These are phyloP conservation scores for Gossypium turneri DNA, from an alignment of 345 rosid species.

Conservation along the genomic window DNA sequence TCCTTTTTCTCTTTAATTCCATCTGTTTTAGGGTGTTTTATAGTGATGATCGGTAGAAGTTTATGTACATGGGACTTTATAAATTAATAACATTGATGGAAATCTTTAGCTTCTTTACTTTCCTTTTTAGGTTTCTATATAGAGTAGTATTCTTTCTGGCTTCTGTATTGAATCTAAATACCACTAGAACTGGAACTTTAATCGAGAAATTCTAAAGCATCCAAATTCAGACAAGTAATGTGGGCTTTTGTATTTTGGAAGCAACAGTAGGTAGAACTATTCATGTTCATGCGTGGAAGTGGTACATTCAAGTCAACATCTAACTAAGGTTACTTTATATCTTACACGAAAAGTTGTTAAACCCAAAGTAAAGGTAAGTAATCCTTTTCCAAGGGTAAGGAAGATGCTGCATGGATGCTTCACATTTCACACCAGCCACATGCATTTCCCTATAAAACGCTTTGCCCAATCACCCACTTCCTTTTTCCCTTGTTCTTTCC, in stretches of 20 bases:
- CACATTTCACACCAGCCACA: conserved; percentile 1
- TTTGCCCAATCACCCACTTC: conserved; percentile 8
- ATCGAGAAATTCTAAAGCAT: neutral
- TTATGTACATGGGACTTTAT: conserved; percentile 19
- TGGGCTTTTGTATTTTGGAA: neutral
- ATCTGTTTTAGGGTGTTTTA: conserved; percentile 16
- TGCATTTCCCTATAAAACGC: conserved; percentile 17
- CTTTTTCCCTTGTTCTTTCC: conserved; percentile 24
- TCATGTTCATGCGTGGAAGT: conserved; percentile 21
- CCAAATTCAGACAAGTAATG: neutral
- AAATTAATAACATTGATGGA: conserved; percentile 7
- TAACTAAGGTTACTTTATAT: neutral
- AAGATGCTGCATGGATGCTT: conserved; percentile 35
- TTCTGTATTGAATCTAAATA: neutral
- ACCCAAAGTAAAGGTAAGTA: conserved; percentile 11
- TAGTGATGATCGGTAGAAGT: neutral
- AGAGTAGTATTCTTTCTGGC: neutral
- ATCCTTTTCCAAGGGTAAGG: conserved; percentile 29
- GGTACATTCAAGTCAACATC: conserved; percentile 38
- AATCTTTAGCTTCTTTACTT: conserved; percentile 6
- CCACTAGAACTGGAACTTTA: neutral
- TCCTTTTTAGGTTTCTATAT: neutral
- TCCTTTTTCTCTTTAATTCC: neutral
- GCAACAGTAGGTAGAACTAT: neutral
- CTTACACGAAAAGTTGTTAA: conserved; percentile 18